phyloP scores from a whole-genome alignment of 352 stramenopile species.

The Phytophthora parvispora region DNA sequence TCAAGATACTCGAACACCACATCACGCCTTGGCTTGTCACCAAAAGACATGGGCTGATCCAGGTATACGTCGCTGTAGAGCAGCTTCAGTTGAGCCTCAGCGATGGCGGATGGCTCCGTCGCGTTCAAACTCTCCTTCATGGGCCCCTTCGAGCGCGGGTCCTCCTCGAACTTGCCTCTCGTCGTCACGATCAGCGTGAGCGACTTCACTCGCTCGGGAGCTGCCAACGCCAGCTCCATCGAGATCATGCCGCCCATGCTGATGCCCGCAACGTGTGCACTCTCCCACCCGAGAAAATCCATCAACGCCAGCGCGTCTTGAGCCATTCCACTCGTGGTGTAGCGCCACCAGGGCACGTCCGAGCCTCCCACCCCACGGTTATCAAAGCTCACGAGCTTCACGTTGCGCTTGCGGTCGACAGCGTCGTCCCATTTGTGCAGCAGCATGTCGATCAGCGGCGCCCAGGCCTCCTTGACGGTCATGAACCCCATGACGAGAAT shows the following conservation, averaged over 20 bases:
- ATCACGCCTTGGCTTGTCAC: constrained; percentile 27
- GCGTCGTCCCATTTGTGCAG: constrained; percentile 45
- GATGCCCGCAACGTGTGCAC: constrained; percentile 48
- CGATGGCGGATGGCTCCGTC: constrained; percentile 37
- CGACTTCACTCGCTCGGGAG: constrained; percentile 51
- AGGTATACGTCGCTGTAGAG: constrained; percentile 46
- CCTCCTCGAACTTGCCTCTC: constrained; percentile 43
- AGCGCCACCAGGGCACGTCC: constrained; percentile 44
- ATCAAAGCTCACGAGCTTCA: constrained; percentile 64
- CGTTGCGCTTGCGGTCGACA: constrained; percentile 23
- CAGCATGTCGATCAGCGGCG: constrained; percentile 51
- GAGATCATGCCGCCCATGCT: constrained; percentile 73
- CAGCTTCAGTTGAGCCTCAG: constrained; percentile 35
- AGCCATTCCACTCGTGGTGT: constrained; percentile 64
- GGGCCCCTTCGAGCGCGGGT: constrained; percentile 36
- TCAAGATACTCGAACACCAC: constrained; percentile 28
- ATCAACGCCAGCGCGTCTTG: constrained; percentile 57
- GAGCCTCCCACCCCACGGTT: constrained; percentile 64
- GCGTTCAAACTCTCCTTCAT: constrained; percentile 41
- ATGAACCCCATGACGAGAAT: constrained; percentile 67
- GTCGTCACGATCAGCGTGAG: constrained; percentile 62
- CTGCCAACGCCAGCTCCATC: constrained; percentile 48
- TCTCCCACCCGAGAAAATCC: constrained; percentile 55
- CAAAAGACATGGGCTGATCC: constrained; percentile 40
- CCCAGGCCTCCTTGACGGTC: constrained; percentile 57